These are phyloP conservation scores for Prunus fruticosa DNA, from an alignment of 306 rosid species.

Conservation along the genomic window DNA sequence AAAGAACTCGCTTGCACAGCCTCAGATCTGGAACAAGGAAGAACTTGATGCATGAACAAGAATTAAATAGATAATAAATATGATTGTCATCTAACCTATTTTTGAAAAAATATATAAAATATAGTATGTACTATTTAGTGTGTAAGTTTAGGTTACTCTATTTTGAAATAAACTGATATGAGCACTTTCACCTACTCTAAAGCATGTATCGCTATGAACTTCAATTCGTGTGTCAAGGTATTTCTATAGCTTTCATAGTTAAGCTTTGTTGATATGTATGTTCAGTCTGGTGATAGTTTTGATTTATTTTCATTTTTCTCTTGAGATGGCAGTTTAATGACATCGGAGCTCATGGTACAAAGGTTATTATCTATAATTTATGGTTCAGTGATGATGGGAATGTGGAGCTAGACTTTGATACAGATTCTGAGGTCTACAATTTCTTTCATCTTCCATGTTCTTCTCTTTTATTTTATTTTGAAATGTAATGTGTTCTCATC, in stretches of 20 bases:
- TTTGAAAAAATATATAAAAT: no score
- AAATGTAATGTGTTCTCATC: slow-evolving; percentile 4
- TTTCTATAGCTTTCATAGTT: not conserved
- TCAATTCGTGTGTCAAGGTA: not conserved
- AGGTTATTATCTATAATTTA: slow-evolving; percentile 81
- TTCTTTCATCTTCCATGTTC: slow-evolving; percentile 4
- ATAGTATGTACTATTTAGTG: not conserved
- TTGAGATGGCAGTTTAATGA: slow-evolving; percentile 64
- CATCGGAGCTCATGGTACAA: slow-evolving; percentile 85
- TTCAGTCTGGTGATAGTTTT: not conserved
- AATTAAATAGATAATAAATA: no score
- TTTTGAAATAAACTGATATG: not conserved
- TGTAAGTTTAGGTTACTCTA: slow-evolving; percentile 5
- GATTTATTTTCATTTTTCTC: not conserved
- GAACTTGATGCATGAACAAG: not conserved
- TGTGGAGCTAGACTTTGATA: slow-evolving; percentile 69
- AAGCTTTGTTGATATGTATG: not conserved
- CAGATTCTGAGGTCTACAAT: slow-evolving; percentile 61
- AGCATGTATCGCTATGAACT: not conserved
- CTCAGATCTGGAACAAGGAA: not conserved
- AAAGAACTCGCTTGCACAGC: not conserved
- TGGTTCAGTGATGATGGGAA: slow-evolving; percentile 69
- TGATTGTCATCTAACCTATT: not conserved
- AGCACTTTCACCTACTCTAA: not conserved
- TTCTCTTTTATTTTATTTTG: not conserved